Conservation (phyloP, 306 rosid genomes). For the Lathyrus tuberosus region DNA sequence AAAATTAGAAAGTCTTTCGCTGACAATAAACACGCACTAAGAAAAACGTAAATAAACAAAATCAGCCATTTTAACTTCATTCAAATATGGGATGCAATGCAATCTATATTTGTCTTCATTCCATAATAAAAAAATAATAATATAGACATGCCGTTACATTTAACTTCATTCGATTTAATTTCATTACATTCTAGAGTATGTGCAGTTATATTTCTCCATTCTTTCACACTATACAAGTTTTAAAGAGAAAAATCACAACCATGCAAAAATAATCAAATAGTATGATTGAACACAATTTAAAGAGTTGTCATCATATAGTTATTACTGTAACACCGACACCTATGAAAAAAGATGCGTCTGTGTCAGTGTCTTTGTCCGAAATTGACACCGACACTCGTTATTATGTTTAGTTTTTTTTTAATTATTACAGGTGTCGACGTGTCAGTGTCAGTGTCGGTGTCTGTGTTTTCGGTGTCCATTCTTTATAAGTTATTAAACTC, state of each 20-base stretch:
- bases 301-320: neutral
- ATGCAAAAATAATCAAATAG: neutral
- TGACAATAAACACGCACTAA: constrained; percentile 1
- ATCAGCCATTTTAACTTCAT: neutral
- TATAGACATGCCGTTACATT: neutral
- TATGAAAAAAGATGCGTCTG: no score
- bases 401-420: no score
- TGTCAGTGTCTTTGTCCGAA: no score
- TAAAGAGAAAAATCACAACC: neutral
- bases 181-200: neutral
- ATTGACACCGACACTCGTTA: no score
- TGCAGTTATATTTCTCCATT: neutral
- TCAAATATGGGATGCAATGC: constrained; percentile 9
- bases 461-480: no score
- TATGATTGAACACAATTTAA: neutral
- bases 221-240: neutral
- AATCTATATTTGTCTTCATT: neutral
- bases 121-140: neutral
- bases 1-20: neutral
- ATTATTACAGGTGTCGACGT: no score
- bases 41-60: neutral
- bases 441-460: no score
- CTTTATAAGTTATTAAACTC: neutral
- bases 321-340: no score
- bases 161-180: neutral